Conservation (phyloP, 202 grass and related monocot species). For the Schoenoplectus tabernaemontani region DNA sequence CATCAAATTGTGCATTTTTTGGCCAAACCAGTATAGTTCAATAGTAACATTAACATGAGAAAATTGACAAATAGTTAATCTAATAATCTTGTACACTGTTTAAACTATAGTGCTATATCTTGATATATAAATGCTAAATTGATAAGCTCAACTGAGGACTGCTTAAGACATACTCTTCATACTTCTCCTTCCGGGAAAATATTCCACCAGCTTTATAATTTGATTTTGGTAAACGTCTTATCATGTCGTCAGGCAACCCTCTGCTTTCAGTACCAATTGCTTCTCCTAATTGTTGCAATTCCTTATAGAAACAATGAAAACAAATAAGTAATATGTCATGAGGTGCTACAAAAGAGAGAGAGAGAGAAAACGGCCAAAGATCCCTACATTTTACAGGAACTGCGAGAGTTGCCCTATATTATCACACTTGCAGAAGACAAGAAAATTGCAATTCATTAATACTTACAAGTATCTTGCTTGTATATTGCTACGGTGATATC, state of each 20-base stretch:
- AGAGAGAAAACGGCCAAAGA: background rate
- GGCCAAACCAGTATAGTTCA: background rate
- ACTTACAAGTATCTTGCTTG: too few species aligned
- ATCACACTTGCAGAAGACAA: background rate
- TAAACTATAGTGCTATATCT: background rate
- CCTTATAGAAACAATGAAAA: slow-evolving; percentile 36
- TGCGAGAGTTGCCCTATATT: background rate
- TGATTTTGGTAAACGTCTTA: slow-evolving; percentile 44
- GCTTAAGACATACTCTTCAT: slow-evolving; percentile 73
- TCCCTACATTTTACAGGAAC: background rate
- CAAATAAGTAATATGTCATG: slow-evolving; percentile 7
- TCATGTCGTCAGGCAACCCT: slow-evolving; percentile 57
- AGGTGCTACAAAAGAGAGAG: background rate
- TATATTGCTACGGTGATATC: too few species aligned
- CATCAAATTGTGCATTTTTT: slow-evolving; percentile 10
- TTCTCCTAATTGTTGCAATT: slow-evolving; percentile 86
- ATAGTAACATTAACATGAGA: background rate
- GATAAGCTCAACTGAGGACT: background rate
- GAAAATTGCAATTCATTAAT: background rate
- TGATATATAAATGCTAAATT: background rate
- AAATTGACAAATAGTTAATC: too few species aligned
- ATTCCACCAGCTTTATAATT: slow-evolving; percentile 59
- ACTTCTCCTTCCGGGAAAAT: slow-evolving; percentile 80
- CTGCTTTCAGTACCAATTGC: slow-evolving; percentile 71
- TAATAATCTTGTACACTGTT: background rate